Conservation (phyloP, 2,329 filamentous ascomycete genomes). For the Emergomyces africanus region DNA sequence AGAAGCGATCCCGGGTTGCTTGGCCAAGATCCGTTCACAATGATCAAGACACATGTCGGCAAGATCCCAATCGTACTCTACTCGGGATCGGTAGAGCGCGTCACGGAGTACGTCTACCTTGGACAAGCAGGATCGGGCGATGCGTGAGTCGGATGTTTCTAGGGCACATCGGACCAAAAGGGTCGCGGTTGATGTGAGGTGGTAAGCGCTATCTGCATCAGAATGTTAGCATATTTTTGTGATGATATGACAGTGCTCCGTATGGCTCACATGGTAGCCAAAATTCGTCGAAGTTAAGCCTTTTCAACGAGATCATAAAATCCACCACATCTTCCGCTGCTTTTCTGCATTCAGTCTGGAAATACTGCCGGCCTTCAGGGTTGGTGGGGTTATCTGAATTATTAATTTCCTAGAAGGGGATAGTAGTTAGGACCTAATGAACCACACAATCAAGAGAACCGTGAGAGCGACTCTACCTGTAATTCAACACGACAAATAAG, state of each 20-base stretch:
- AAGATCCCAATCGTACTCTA: slow-evolving; percentile 43
- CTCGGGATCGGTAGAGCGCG: slow-evolving; percentile 35
- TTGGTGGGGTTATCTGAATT: slow-evolving; percentile 29
- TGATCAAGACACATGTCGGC: slow-evolving; percentile 42
- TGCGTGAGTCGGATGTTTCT: slow-evolving; percentile 36
- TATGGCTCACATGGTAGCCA: slow-evolving; percentile 35
- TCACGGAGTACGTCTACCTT: slow-evolving; percentile 37
- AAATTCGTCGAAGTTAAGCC: slow-evolving; percentile 39
- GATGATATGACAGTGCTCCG: not conserved
- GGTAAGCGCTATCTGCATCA: slow-evolving; percentile 35
- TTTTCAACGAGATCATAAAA: slow-evolving; percentile 36
- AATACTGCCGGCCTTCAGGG: slow-evolving; percentile 37
- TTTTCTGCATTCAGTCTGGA: slow-evolving; percentile 33
- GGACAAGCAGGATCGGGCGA: slow-evolving; percentile 33
- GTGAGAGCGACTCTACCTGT: slow-evolving; percentile 24
- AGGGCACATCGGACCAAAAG: slow-evolving; percentile 40
- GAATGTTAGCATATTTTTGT: not conserved
- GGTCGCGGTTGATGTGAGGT: slow-evolving; percentile 42
- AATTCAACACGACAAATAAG: slow-evolving; percentile 35
- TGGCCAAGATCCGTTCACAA: slow-evolving; percentile 33
- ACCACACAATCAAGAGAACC: slow-evolving; percentile 11
- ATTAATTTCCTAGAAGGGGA: slow-evolving; percentile 25
- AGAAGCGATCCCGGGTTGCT: slow-evolving; percentile 20
- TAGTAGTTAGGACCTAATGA: slow-evolving; percentile 3
- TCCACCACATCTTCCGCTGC: slow-evolving; percentile 36